Base-by-base conservation (phyloP, 2,329 filamentous ascomycete genomes). In the Aspergillus arachidicola region DNA sequence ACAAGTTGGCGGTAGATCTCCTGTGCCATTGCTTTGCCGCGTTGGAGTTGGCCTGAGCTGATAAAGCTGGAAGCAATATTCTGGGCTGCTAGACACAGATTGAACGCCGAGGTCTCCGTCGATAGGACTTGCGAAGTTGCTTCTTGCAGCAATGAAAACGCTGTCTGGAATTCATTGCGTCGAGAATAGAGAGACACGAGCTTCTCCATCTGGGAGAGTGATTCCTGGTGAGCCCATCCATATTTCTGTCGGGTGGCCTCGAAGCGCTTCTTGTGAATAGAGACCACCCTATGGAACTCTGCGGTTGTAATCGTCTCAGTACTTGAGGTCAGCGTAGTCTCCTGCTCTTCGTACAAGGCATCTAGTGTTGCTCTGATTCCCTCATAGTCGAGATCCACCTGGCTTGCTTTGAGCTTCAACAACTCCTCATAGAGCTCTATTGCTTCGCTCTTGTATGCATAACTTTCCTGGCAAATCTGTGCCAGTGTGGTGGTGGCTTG, bases 1-100 rank as follows among this genome's bases (percentile, higher is more conserved):
- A 80, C 64, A 14, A 80, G 68, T 64, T 81, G 77, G 45, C 75
- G 74, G 59, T 79, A 79, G 5, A 80, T 65, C 64, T 80, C 78
- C 28, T 79, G 67, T 3, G 71, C 65, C 9, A 80, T 60, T 61
- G 79, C 73, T 0, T 67, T 68, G 0, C 73, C 78, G 60, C 73
- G 72, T 16, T 73, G 65, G 3, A 72, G 66, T 63, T 78, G 75
- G n/a, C 72, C 71, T 4, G 72, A 66, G 6, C 70, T 68, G 43
- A 79, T 75, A 60, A 79, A 80, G 62, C 73, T 75, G 16, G 72
- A 66, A 0, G 76, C 78, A 62, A 80, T 79, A 46, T 72, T 71
- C 6, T 65, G 71, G 1, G 79, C 79, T 12, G 78, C 75, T 16
- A 75, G 64, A 23, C 73, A 73, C 26, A 80, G 66, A 16, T 65